Evolutionary conservation across 257 asterid genomes (phyloP).

Genomic region (Leptodermis oblonga): DNA sequence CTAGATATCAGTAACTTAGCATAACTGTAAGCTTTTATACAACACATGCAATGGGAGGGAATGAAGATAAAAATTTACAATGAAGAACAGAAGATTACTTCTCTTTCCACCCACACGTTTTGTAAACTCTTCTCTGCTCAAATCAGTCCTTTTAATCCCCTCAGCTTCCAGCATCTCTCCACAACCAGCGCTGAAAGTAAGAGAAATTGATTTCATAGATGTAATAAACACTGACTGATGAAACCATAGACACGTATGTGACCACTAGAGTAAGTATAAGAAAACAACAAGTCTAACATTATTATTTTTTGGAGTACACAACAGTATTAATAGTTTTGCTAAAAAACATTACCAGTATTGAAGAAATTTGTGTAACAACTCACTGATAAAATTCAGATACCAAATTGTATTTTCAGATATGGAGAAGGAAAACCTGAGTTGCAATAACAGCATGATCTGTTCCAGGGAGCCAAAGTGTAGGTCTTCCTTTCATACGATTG

Average conservation of each 20-base stretch:
- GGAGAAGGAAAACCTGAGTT: slow-evolving; percentile 73
- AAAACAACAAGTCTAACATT: background rate
- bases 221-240: background rate
- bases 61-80: background rate
- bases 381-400: background rate
- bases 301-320: too few species aligned
- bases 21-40: background rate
- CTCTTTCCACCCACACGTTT: slow-evolving; percentile 97
- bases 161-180: slow-evolving; percentile 92
- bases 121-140: slow-evolving; percentile 89
- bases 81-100: slow-evolving; percentile 53
- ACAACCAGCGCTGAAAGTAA: slow-evolving; percentile 76
- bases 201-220: slow-evolving; percentile 16
- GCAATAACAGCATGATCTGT: slow-evolving; percentile 99
- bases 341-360: background rate
- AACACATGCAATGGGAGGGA: background rate
- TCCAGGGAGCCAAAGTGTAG: slow-evolving; percentile 99
- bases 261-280: background rate
- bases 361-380: background rate
- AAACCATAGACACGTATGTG: slow-evolving; percentile 2
- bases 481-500: slow-evolving; percentile 90
- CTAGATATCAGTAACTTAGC: background rate
- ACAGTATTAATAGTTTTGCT: background rate
- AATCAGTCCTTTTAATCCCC: slow-evolving; percentile 83
- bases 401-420: slow-evolving; percentile 18